Evolutionary conservation across 164 flowering plant species (phyloP).

Genomic region (Umbilicus rupestris): DNA sequence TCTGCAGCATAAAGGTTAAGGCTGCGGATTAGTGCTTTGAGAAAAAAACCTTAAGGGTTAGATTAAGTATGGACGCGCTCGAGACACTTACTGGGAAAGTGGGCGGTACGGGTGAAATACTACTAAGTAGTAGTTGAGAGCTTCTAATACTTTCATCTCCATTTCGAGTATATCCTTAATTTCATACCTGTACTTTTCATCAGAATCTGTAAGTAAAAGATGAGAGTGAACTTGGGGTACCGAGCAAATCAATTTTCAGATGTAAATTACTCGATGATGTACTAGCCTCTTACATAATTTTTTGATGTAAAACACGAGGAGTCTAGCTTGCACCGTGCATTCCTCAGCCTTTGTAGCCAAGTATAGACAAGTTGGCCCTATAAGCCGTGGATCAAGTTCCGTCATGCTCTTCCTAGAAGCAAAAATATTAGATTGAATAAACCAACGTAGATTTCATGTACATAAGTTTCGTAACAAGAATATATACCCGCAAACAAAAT

Average conservation of each 20-base stretch:
- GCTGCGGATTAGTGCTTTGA: not conserved
- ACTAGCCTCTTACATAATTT: conserved; percentile 48
- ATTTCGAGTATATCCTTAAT: conserved; percentile 91
- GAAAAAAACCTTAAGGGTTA: not conserved
- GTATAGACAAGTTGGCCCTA: conserved; percentile 91
- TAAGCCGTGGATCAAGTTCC: conserved; percentile 90
- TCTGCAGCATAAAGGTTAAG: conserved; percentile 29
- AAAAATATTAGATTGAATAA: conserved; percentile 5
- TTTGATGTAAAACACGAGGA: conserved; percentile 69
- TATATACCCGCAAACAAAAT: not conserved
- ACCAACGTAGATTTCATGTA: not conserved
- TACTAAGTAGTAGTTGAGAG: conserved; percentile 83
- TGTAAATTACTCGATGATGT: not conserved
- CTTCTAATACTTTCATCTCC: conserved; percentile 99
- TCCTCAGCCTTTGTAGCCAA: conserved; percentile 98
- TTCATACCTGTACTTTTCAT: conserved; percentile 75
- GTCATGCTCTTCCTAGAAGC: conserved; percentile 72
- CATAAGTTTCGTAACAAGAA: not conserved
- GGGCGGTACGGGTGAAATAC: conserved; percentile 92
- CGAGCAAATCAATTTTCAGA: conserved; percentile 9
- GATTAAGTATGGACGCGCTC: not conserved
- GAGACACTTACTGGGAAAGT: conserved; percentile 66
- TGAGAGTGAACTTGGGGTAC: conserved; percentile 9
- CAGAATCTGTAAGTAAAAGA: conserved; percentile 44
- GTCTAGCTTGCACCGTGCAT: conserved; percentile 88